Conservation (phyloP, 257 asterid species). For the Coffea eugenioides region DNA sequence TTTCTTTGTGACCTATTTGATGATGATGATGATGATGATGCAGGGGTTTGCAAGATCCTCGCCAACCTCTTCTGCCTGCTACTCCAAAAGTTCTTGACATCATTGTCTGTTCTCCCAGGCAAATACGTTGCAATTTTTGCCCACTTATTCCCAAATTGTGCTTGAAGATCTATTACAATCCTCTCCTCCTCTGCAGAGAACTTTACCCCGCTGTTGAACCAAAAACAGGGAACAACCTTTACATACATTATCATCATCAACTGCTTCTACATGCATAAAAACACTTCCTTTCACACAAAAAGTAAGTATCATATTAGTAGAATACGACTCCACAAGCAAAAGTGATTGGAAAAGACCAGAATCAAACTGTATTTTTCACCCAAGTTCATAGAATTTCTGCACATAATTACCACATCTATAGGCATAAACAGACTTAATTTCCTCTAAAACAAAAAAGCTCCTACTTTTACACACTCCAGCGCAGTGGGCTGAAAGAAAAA, state of each 20-base stretch:
- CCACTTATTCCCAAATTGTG: conserved; percentile 86
- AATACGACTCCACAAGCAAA: too few relatives aligned
- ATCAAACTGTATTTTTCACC: background rate
- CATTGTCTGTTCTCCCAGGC: conserved; percentile 85
- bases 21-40: conserved; percentile 31
- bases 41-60: conserved; percentile 43
- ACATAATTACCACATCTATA: too few relatives aligned
- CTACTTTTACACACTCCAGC: too few relatives aligned
- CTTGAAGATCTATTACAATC: conserved; percentile 70
- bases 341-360: background rate
- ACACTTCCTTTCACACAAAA: too few relatives aligned
- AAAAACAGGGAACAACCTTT: background rate
- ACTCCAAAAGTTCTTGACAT: conserved; percentile 90
- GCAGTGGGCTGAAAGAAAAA: too few relatives aligned
- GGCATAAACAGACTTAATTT: too few relatives aligned
- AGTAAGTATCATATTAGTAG: too few relatives aligned
- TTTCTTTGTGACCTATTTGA: conserved; percentile 37
- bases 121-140: conserved; percentile 72
- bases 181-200: conserved; percentile 80
- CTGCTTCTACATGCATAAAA: too few relatives aligned
- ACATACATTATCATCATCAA: background rate
- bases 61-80: conserved; percentile 75
- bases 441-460: too few relatives aligned
- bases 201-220: conserved; percentile 64
- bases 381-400: too few relatives aligned